Percentiles rank a stretch among this genome's conserved stretches.
phyloP scores from a whole-genome alignment of 257 asterid genomes.

The Dorcoceras hygrometricum region DNA sequence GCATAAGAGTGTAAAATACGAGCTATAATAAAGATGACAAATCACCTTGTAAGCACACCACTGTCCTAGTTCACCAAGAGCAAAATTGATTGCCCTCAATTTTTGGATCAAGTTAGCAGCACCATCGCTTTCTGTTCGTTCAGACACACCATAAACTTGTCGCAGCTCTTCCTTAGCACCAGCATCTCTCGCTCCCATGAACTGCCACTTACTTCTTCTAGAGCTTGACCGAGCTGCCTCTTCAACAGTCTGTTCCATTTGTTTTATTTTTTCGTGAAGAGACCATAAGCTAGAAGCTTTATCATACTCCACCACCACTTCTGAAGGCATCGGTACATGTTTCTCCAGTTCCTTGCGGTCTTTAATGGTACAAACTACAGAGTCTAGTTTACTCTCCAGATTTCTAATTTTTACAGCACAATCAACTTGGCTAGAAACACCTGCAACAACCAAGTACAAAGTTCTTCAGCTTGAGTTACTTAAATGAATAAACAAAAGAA shows the following conservation, averaged over 20 bases:
- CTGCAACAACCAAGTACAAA: conserved; percentile 33
- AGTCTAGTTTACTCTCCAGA: conserved; percentile 86
- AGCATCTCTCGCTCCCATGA: conserved; percentile 99
- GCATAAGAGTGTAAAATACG: neutral
- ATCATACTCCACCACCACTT: conserved; percentile 90
- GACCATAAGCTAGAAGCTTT: conserved; percentile 95
- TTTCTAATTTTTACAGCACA: conserved; percentile 94
- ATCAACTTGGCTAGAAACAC: conserved; percentile 98
- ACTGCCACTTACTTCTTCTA: conserved; percentile 97
- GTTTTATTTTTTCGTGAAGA: conserved; percentile 92
- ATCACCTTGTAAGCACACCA: conserved; percentile 98
- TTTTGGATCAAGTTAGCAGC: conserved; percentile 96
- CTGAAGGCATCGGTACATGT: conserved; percentile 98
- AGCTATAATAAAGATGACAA: conserved; percentile 2
- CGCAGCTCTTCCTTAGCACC: conserved; percentile 92
- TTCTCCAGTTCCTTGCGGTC: conserved; percentile 95
- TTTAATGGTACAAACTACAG: conserved; percentile 87
- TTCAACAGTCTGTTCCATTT: conserved; percentile 89
- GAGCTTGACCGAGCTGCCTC: conserved; percentile 92
- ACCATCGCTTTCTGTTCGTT: conserved; percentile 98
- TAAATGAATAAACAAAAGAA: neutral
- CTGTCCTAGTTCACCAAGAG: conserved; percentile 97
- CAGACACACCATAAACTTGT: conserved; percentile 97
- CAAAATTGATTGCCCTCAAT: conserved; percentile 94
- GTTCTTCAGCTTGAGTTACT: conserved; percentile 1